Evolutionary conservation across 331 rosid genomes (phyloP).

Genomic region (Quercus tomentella): DNA sequence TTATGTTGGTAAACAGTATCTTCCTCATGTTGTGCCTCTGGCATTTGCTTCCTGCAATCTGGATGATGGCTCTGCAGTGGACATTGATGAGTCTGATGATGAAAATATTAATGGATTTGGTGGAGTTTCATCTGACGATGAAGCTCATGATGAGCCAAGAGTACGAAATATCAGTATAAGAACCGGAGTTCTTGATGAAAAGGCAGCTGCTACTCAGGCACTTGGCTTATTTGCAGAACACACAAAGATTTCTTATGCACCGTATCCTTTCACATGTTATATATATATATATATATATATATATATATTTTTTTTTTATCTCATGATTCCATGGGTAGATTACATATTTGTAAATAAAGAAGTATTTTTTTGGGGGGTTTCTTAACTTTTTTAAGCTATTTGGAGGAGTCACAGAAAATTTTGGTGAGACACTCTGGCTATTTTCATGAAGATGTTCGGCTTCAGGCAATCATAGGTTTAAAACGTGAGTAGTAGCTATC

Average conservation of each 20-base stretch:
- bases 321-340: not conserved
- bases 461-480: constrained; percentile 81
- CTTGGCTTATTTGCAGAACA: constrained; percentile 94
- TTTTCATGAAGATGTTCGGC: constrained; percentile 99
- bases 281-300: not conserved
- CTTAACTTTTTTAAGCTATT: constrained; percentile 55
- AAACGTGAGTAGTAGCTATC: constrained; percentile 61
- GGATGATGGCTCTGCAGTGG: constrained; percentile 97
- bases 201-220: constrained; percentile 99
- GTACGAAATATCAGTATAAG: constrained; percentile 90
- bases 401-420: constrained; percentile 92
- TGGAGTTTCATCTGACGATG: constrained; percentile 97
- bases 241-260: constrained; percentile 74
- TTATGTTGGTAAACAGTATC: constrained; percentile 68
- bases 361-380: constrained; percentile 20
- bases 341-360: constrained; percentile 1
- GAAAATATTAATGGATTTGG: constrained; percentile 86
- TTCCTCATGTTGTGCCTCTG: constrained; percentile 90
- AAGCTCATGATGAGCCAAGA: constrained; percentile 96
- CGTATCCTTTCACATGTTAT: constrained; percentile 59
- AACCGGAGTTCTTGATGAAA: constrained; percentile 98
- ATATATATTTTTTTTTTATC: not conserved
- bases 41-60: constrained; percentile 96
- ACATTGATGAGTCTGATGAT: constrained; percentile 80
- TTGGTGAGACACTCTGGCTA: constrained; percentile 70